Evolutionary conservation across 108 stramenopile species (phyloP).

Genomic region (Fragilaria crotonensis): DNA sequence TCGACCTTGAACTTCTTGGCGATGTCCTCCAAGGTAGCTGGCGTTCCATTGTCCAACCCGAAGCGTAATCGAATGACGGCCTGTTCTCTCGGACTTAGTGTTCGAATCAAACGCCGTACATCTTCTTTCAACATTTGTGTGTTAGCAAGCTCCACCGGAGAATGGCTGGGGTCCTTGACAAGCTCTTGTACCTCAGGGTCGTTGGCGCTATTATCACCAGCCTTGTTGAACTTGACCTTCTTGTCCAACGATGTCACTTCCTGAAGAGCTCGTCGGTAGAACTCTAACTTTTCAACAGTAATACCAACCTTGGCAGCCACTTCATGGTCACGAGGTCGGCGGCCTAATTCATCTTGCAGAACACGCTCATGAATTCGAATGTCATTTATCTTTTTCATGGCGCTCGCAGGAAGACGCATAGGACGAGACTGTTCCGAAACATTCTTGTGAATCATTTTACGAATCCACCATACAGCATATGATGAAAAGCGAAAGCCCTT

Average conservation of each 20-base stretch:
- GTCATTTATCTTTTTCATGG: constrained; percentile 52
- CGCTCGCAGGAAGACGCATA: constrained; percentile 58
- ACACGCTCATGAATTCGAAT: constrained; percentile 44
- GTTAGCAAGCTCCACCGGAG: constrained; percentile 31
- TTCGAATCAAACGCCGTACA: constrained; percentile 34
- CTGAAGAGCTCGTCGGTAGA: constrained; percentile 34
- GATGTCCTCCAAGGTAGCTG: constrained; percentile 57
- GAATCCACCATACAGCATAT: constrained; percentile 87
- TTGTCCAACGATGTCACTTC: constrained; percentile 49
- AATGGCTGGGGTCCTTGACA: constrained; percentile 38
- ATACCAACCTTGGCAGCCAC: constrained; percentile 52
- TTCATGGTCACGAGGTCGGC: constrained; percentile 55
- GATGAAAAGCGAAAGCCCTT: constrained; percentile 78
- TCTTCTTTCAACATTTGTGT: constrained; percentile 50
- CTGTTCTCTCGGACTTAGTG: constrained; percentile 54
- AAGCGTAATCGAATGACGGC: constrained; percentile 75
- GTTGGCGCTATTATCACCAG: constrained; percentile 4
- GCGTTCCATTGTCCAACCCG: constrained; percentile 69
- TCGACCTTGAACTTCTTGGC: constrained; percentile 49
- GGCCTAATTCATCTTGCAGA: constrained; percentile 33
- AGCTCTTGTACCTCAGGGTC: constrained; percentile 7
- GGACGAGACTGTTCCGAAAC: constrained; percentile 59
- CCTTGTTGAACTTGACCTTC: constrained; percentile 36
- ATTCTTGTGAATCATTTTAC: constrained; percentile 61
- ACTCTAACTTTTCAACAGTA: constrained; percentile 41